Conservation (phyloP, 306 rosid species). For the Vicia sativa region DNA sequence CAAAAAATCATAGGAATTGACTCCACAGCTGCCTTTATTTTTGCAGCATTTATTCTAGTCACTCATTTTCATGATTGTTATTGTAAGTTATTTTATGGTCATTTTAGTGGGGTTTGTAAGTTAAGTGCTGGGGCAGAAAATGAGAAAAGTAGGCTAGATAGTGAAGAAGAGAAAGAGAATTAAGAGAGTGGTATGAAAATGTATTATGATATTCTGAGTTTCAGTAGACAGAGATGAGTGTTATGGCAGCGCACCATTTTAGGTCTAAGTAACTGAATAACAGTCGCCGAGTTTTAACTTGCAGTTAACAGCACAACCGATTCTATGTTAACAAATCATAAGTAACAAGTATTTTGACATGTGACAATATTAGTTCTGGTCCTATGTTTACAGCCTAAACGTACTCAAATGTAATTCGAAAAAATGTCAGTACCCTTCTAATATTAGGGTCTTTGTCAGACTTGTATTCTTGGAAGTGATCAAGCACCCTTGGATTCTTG, state of each 20-base stretch:
- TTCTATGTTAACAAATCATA: not conserved
- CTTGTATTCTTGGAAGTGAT: not conserved
- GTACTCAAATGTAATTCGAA: not conserved
- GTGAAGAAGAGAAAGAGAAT: not conserved
- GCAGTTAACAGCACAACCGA: not conserved
- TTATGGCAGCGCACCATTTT: not conserved
- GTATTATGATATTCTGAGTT: too few relatives aligned
- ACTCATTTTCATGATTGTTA: slow-evolving; percentile 7
- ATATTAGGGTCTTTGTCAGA: too few relatives aligned
- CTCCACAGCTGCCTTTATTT: not conserved
- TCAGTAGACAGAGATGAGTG: not conserved
- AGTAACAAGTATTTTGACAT: slow-evolving; percentile 12
- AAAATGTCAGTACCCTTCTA: not conserved
- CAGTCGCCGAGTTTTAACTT: slow-evolving; percentile 1
- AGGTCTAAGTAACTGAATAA: slow-evolving; percentile 12
- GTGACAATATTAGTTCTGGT: not conserved
- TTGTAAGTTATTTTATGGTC: not conserved
- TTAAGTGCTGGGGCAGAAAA: not conserved
- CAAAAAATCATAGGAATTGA: not conserved
- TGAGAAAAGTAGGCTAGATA: slow-evolving; percentile 1
- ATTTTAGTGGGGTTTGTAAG: slow-evolving; percentile 7
- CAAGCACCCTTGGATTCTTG: not conserved
- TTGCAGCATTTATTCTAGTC: not conserved
- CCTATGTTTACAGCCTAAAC: not conserved
- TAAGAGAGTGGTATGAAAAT: slow-evolving; percentile 1